These are phyloP conservation scores for Leccinum aurantiacum DNA, from an alignment of 768 basidiomycete genomes.

Conservation along the genomic window DNA sequence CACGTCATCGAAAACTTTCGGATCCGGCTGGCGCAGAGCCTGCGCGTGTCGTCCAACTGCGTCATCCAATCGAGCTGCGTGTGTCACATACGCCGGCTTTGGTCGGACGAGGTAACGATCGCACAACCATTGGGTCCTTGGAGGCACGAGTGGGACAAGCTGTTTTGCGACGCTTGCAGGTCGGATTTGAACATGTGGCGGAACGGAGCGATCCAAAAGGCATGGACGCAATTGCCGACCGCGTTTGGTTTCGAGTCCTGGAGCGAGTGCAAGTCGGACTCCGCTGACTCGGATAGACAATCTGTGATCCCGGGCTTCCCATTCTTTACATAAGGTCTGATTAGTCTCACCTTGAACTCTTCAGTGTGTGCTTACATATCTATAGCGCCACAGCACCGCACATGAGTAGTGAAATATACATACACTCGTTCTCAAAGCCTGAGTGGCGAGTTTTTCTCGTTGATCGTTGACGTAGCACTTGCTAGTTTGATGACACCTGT, in stretches of 20 bases:
- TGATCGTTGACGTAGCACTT: background rate
- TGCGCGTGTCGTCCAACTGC: slow-evolving; percentile 7
- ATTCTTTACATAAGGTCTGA: too few relatives aligned
- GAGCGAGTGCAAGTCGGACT: background rate
- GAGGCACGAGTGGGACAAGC: slow-evolving; percentile 15
- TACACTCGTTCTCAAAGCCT: too few relatives aligned
- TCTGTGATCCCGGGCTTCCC: too few relatives aligned
- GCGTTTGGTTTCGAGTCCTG: slow-evolving; percentile 11
- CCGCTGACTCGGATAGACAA: too few relatives aligned
- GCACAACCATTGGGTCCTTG: slow-evolving; percentile 11
- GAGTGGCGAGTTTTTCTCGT: too few relatives aligned
- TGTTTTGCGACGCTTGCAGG: slow-evolving; percentile 15
- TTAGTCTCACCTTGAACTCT: background rate
- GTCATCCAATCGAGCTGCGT: slow-evolving; percentile 5
- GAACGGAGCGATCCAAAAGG: slow-evolving; percentile 3
- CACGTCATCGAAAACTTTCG: slow-evolving; percentile 5
- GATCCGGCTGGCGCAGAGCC: background rate
- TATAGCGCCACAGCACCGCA: too few relatives aligned
- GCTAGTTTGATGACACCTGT: background rate
- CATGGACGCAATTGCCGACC: slow-evolving; percentile 15
- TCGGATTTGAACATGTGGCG: slow-evolving; percentile 1
- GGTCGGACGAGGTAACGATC: slow-evolving; percentile 2
- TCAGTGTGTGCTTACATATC: background rate
- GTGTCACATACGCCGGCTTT: slow-evolving; percentile 3
- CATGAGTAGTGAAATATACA: too few relatives aligned